Evolutionary conservation across 2,329 filamentous ascomycete species (phyloP).

Genomic region (Neobulgaria alba): DNA sequence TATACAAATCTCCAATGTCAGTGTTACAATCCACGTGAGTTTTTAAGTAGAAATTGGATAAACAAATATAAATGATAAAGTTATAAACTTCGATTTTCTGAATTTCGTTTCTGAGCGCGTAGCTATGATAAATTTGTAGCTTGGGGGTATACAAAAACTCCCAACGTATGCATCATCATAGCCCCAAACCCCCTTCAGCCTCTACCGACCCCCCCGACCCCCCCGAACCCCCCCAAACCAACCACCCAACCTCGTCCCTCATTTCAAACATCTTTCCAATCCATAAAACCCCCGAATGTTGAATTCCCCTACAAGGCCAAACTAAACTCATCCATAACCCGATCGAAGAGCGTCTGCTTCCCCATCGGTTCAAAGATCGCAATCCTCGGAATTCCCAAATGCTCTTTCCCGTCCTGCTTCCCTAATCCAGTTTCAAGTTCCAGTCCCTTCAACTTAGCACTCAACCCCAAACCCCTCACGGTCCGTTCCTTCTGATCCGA

Average conservation of each 20-base stretch:
- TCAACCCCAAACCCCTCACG: background rate
- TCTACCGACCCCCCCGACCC: slow-evolving; percentile 45
- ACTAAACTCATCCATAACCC: slow-evolving; percentile 3
- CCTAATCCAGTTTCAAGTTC: background rate
- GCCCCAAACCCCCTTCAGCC: slow-evolving; percentile 52
- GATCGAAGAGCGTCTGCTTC: background rate
- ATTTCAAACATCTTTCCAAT: no score
- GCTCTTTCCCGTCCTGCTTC: background rate
- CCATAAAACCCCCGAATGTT: background rate
- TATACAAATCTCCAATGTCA: no score
- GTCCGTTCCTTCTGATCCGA: background rate
- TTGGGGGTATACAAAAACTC: no score
- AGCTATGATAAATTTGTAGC: no score
- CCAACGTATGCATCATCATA: slow-evolving; percentile 53
- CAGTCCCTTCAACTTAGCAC: background rate
- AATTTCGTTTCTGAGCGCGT: no score
- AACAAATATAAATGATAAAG: no score
- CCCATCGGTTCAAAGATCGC: background rate
- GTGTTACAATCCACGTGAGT: no score
- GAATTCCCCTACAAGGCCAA: background rate
- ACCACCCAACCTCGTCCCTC: slow-evolving; percentile 32
- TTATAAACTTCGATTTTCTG: no score
- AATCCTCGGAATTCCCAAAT: background rate
- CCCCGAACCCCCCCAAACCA: slow-evolving; percentile 61
- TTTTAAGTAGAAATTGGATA: no score